phyloP scores from a whole-genome alignment of 768 basidiomycete species.

The Mycena filopes region DNA sequence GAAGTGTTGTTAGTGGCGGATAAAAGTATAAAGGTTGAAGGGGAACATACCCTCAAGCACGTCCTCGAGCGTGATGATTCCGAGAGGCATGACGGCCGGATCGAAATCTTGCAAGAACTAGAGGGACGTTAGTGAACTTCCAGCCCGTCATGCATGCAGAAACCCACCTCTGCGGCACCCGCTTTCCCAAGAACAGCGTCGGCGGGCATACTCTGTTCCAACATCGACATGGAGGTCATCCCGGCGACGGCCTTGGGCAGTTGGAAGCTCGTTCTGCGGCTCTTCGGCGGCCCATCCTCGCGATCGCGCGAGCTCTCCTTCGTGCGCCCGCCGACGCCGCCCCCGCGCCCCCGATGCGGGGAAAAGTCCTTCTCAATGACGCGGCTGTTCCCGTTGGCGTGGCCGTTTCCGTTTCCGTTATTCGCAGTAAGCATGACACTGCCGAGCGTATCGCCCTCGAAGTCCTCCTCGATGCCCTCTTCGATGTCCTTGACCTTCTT shows the following conservation, averaged over 20 bases:
- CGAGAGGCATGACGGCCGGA: slow-evolving; percentile 84
- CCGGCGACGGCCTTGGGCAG: slow-evolving; percentile 53
- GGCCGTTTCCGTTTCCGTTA: slow-evolving; percentile 1
- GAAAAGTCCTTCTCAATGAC: slow-evolving; percentile 14
- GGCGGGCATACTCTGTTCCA: slow-evolving; percentile 89
- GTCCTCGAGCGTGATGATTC: slow-evolving; percentile 94
- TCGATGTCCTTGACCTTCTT: slow-evolving; percentile 34
- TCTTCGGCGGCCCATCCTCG: slow-evolving; percentile 38
- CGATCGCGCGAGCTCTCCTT: slow-evolving; percentile 22
- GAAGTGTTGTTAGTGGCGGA: too few species aligned
- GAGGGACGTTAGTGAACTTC: slow-evolving; percentile 3
- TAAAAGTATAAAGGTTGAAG: too few species aligned
- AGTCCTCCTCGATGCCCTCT: slow-evolving; percentile 31
- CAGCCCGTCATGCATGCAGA: too few species aligned
- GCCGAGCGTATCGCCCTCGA: slow-evolving; percentile 29
- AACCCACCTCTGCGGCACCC: slow-evolving; percentile 75
- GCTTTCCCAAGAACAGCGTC: slow-evolving; percentile 85
- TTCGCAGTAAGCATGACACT: neutral
- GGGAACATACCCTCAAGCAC: slow-evolving; percentile 82
- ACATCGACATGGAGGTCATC: slow-evolving; percentile 56
- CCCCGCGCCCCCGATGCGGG: slow-evolving; percentile 30
- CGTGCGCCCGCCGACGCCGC: slow-evolving; percentile 18
- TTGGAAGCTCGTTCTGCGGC: slow-evolving; percentile 49
- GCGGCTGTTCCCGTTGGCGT: slow-evolving; percentile 5
- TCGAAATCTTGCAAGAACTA: slow-evolving; percentile 87